Conservation (phyloP, 805 yeast genomes). For the Yarrowia sp. region DNA sequence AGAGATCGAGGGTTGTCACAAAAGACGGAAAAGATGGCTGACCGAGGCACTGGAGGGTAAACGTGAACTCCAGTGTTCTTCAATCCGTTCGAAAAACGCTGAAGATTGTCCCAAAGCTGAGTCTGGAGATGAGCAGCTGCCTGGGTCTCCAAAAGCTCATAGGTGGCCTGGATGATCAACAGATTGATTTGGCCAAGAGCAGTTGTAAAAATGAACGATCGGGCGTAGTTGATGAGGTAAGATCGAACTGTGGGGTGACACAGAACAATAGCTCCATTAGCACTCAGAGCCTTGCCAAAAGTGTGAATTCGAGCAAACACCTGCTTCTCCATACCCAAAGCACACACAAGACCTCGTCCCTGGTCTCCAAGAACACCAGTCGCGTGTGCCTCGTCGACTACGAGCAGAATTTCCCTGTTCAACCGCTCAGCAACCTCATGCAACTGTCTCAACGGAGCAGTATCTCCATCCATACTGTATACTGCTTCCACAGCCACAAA, state of each 20-base stretch:
- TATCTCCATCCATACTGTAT: slow-evolving; percentile 46
- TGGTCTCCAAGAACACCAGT: slow-evolving; percentile 87
- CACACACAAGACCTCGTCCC: slow-evolving; percentile 64
- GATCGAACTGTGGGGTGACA: slow-evolving; percentile 40
- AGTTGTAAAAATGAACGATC: slow-evolving; percentile 45
- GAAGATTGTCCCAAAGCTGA: slow-evolving; percentile 13
- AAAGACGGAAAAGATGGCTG: slow-evolving; percentile 40
- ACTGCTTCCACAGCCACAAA: slow-evolving; percentile 45
- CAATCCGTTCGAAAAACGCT: slow-evolving; percentile 2
- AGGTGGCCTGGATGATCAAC: slow-evolving; percentile 43
- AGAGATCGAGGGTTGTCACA: slow-evolving; percentile 42
- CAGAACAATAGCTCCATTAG: slow-evolving; percentile 44
- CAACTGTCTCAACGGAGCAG: slow-evolving; percentile 41
- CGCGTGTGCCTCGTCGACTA: slow-evolving; percentile 90
- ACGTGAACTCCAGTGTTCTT: slow-evolving; percentile 10
- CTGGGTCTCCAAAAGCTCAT: slow-evolving; percentile 35
- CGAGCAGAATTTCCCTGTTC: slow-evolving; percentile 6
- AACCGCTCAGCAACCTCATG: slow-evolving; percentile 16
- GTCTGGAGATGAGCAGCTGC: not conserved
- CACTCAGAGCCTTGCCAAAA: slow-evolving; percentile 45
- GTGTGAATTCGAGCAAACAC: slow-evolving; percentile 44
- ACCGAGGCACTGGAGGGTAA: slow-evolving; percentile 16
- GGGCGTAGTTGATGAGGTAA: slow-evolving; percentile 44
- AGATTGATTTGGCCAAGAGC: slow-evolving; percentile 42
- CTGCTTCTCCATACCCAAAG: slow-evolving; percentile 41